phyloP scores from a whole-genome alignment of 2,329 filamentous ascomycete species.

The Drechslera avenae region DNA sequence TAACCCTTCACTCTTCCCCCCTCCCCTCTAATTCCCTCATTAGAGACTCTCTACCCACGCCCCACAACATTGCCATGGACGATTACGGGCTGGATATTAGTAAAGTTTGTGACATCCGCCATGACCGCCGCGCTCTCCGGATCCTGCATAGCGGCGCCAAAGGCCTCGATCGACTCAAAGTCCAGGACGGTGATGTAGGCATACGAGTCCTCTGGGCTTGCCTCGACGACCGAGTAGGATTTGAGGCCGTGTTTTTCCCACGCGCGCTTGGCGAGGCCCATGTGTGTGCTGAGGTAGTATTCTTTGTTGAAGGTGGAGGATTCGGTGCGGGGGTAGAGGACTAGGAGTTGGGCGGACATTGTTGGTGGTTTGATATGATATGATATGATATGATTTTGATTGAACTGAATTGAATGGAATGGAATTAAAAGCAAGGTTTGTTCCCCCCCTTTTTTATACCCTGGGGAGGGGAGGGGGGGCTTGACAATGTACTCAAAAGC shows the following conservation, averaged over 20 bases:
- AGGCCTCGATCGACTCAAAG: slow-evolving; percentile 33
- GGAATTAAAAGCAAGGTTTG: no score
- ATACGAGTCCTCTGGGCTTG: slow-evolving; percentile 31
- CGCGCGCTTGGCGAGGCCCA: slow-evolving; percentile 50
- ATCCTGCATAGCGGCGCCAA: slow-evolving; percentile 27
- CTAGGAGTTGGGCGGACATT: slow-evolving; percentile 25
- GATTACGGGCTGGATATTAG: slow-evolving; percentile 43
- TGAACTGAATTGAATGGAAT: no score
- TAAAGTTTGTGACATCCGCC: slow-evolving; percentile 45
- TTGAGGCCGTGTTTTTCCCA: slow-evolving; percentile 52
- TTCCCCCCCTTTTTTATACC: no score
- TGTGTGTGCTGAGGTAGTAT: slow-evolving; percentile 57
- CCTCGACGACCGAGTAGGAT: slow-evolving; percentile 27
- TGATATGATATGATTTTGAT: no score
- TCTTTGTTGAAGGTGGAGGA: slow-evolving; percentile 54
- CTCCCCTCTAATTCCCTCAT: not conserved
- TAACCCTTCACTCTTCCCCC: not conserved
- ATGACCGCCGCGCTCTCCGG: slow-evolving; percentile 42
- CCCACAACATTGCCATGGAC: slow-evolving; percentile 28
- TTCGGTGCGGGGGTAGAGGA: slow-evolving; percentile 52
- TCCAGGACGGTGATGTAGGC: slow-evolving; percentile 21
- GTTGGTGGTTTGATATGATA: slow-evolving; percentile 2
- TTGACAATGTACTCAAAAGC: no score
- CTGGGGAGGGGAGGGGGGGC: no score
- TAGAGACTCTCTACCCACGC: slow-evolving; percentile 11